These are phyloP conservation scores for Botrytis elliptica DNA, from an alignment of 2,329 filamentous ascomycete species.

Conservation along the genomic window DNA sequence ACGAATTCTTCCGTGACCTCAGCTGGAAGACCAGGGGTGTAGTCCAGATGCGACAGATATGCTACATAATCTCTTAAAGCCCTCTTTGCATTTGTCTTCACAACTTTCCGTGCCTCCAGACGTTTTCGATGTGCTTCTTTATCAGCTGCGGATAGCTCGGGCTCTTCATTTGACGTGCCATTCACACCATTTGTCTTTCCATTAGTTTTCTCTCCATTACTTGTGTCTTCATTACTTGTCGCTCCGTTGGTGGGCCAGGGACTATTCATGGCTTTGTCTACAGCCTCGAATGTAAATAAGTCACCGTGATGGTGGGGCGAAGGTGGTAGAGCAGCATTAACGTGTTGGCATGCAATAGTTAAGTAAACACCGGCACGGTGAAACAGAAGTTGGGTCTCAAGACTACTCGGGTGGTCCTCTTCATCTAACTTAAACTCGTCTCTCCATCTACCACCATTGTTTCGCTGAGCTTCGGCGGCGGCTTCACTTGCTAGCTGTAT, in stretches of 20 bases:
- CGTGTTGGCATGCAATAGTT: conserved; percentile 65
- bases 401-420: conserved; percentile 69
- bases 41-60: conserved; percentile 74
- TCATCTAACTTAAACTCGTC: conserved; percentile 54
- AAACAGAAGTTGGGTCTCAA: conserved; percentile 73
- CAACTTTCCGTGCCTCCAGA: conserved; percentile 63
- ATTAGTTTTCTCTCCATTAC: conserved; percentile 20
- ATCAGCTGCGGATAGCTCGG: conserved; percentile 45
- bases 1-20: conserved; percentile 48
- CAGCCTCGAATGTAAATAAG: conserved; percentile 20
- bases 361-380: conserved; percentile 73
- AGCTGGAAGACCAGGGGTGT: conserved; percentile 56
- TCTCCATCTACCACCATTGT: conserved; percentile 42
- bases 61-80: conserved; percentile 72
- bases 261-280: neutral
- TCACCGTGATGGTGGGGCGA: conserved; percentile 27
- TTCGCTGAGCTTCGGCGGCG: conserved; percentile 38
- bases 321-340: conserved; percentile 53
- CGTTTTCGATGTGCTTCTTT: conserved; percentile 45
- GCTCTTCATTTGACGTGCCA: conserved; percentile 21
- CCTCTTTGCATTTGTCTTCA: conserved; percentile 72
- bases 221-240: conserved; percentile 30
- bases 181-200: conserved; percentile 30
- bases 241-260: conserved; percentile 23
- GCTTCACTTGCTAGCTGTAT: conserved; percentile 50